Evolutionary conservation across 306 rosid genomes (phyloP).

Genomic region (Lotus japonicus): DNA sequence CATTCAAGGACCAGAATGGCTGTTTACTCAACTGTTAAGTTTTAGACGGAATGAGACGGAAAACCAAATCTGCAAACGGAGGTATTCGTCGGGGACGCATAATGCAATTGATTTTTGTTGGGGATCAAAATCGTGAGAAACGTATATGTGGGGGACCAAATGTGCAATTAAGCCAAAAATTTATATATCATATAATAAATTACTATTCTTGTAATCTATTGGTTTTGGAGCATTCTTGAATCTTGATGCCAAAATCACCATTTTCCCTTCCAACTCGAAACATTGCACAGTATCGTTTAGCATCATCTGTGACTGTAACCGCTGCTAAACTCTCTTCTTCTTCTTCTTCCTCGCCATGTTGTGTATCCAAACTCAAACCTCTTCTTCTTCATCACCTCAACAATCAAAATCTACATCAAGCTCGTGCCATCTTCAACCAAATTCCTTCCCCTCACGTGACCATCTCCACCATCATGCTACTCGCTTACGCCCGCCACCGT

Average conservation of each 20-base stretch:
- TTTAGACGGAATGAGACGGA: too few species aligned
- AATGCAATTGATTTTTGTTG: too few species aligned
- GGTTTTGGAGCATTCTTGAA: too few species aligned
- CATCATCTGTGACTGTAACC: neutral
- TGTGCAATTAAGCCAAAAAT: too few species aligned
- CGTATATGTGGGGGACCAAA: too few species aligned
- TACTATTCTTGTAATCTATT: too few species aligned
- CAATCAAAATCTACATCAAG: slow-evolving; percentile 42
- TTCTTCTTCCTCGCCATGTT: neutral
- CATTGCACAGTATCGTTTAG: neutral
- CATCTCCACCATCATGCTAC: slow-evolving; percentile 42
- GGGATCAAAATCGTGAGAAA: too few species aligned
- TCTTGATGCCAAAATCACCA: neutral
- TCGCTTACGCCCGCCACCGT: slow-evolving; percentile 34
- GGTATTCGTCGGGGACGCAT: too few species aligned
- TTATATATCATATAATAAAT: too few species aligned
- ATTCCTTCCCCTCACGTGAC: slow-evolving; percentile 40
- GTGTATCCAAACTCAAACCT: slow-evolving; percentile 12
- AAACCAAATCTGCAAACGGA: too few species aligned
- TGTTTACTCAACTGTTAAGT: too few species aligned
- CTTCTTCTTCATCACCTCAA: slow-evolving; percentile 34
- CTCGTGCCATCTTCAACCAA: slow-evolving; percentile 41
- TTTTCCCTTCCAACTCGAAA: neutral
- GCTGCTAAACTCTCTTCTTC: neutral
- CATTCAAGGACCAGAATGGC: too few species aligned